Base-by-base conservation (phyloP, 2,329 filamentous ascomycete species). In the Sclerotiophoma versabilis region DNA sequence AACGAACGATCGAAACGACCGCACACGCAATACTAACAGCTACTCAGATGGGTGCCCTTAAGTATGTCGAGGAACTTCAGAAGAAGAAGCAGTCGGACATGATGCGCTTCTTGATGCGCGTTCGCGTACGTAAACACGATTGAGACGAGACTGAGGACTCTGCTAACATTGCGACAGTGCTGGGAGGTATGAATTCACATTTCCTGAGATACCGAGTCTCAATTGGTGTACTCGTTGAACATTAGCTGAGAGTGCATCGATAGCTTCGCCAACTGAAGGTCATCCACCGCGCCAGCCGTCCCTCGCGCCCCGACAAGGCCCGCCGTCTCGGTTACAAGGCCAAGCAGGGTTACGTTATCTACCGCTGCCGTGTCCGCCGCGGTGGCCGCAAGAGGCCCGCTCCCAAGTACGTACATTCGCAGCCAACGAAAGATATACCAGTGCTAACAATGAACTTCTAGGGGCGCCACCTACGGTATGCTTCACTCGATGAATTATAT, bases 1-100 rank as follows among this genome's bases (percentile, higher is more conserved):
- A 49, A 12, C 20, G 27, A 49, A 47, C 17, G 43, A 56, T 27
- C 22, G 42, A 27, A 43, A 23, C 22, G 7, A 41, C 29, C 46
- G 22, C 20, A 49, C 33, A 49, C 45, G 34, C 45, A 38, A 43
- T 43, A 64, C 67, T 71, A 58, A 72, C 62, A 61, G 33, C 50
- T 37, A 29, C 36, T 62, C 63, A 93, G 87, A 97, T 97, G 95
- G 95, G 95, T 91, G 93, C 93, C 86, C 92, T 97, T 83, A 99
- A 99, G 86, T 99, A 77, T 87, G 92, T 99, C 84, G 96, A 99
- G 89, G 95, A 99, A 88, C 90, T 99, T 86, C 92, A 97, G 83
- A 98, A 99, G 92, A 97, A 96, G 92, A 99, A 99, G 92, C 95
- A 99, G 90, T 96, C 92, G 82, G 95, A 99, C 88, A 90, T 99